Percentiles rank a stretch among this genome's conserved stretches.
phyloP scores from a whole-genome alignment of 73 alveolate species.

The Tetrahymena malaccensis region DNA sequence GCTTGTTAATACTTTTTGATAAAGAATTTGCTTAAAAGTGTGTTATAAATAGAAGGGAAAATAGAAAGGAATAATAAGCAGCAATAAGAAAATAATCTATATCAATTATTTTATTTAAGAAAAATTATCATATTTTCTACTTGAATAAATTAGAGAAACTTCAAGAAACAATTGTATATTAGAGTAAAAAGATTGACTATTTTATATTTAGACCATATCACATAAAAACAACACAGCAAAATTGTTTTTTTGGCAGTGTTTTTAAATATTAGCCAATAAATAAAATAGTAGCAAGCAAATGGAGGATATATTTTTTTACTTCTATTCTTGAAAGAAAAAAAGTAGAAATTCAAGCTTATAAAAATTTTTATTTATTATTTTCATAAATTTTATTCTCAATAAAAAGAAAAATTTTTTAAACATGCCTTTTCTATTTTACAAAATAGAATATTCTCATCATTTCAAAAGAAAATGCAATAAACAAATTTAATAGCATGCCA shows the following conservation, averaged over 20 bases:
- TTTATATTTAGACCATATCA: too few relatives aligned
- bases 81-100: background rate
- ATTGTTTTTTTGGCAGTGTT: too few relatives aligned
- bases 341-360: background rate
- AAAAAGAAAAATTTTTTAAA: too few relatives aligned
- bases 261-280: background rate
- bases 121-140: background rate
- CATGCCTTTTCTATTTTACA: background rate
- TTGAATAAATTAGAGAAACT: background rate
- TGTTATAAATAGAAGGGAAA: background rate
- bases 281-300: background rate
- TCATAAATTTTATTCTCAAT: background rate
- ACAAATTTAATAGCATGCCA: too few relatives aligned
- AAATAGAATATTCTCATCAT: background rate
- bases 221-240: background rate
- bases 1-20: background rate
- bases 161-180: background rate
- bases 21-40: background rate
- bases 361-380: too few relatives aligned
- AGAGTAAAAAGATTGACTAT: too few relatives aligned
- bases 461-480: too few relatives aligned
- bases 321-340: background rate
- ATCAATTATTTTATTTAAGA: background rate
- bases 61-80: background rate
- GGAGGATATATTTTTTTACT: background rate